Evolutionary conservation across 306 rosid species (phyloP).

Genomic region (barrel medic (Medicago truncatula)): MtrunA17r5.0-ANR NC_053045.1:4572001-4572500

Average conservation of each 20-base stretch:
- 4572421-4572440: constrained; percentile 15
- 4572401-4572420: constrained; percentile 29
- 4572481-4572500: constrained; percentile 98
- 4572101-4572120: background rate
- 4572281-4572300: constrained; percentile 2
- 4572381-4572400: constrained; percentile 13
- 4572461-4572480: constrained; percentile 41
- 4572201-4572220: background rate
- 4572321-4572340: constrained; percentile 26
- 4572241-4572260: background rate
- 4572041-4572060: background rate
- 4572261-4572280: background rate
- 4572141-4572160: background rate
- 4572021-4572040: constrained; percentile 1
- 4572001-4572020: background rate
- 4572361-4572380: constrained; percentile 1
- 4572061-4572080: background rate
- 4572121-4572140: background rate
- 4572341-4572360: constrained; percentile 26
- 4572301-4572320: constrained; percentile 4
- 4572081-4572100: background rate
- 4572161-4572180: background rate
- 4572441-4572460: constrained; percentile 32
- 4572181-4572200: background rate
- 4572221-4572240: background rate